These are phyloP conservation scores for Delphinella strobiligena DNA, from an alignment of 2,329 filamentous ascomycete species.

Conservation along the genomic window DNA sequence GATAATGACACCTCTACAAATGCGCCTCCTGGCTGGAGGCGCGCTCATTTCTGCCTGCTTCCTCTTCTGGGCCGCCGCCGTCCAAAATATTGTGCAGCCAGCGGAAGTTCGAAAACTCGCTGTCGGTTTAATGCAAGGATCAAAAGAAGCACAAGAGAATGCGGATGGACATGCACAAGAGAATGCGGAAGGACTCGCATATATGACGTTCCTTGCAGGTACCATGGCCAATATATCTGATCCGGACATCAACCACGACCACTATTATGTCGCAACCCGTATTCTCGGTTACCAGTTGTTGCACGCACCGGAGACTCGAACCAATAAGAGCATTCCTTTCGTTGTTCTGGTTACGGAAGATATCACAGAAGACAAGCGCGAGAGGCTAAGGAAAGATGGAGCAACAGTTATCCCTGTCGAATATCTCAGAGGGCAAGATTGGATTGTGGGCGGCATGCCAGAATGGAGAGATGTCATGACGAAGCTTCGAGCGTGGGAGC, in stretches of 20 bases:
- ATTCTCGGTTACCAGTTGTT: slow-evolving; percentile 19
- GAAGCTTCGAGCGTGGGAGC: slow-evolving; percentile 26
- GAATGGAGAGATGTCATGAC: slow-evolving; percentile 24
- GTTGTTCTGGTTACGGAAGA: slow-evolving; percentile 17
- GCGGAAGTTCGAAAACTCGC: not conserved
- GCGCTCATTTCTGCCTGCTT: not conserved
- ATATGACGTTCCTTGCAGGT: slow-evolving; percentile 16
- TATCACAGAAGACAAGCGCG: slow-evolving; percentile 13
- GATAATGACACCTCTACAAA: not conserved
- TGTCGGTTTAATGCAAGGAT: not conserved
- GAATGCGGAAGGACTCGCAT: slow-evolving; percentile 10
- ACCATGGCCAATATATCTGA: slow-evolving; percentile 8
- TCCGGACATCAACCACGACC: slow-evolving; percentile 11
- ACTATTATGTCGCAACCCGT: slow-evolving; percentile 18
- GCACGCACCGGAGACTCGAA: slow-evolving; percentile 15
- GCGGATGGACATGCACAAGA: slow-evolving; percentile 11
- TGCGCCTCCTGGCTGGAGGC: not conserved
- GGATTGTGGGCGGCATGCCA: slow-evolving; percentile 3
- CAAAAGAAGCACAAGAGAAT: not conserved
- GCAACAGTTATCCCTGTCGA: slow-evolving; percentile 15
- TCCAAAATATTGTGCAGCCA: not conserved
- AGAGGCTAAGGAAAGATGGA: slow-evolving; percentile 15
- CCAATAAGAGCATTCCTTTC: slow-evolving; percentile 14
- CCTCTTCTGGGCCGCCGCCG: not conserved
- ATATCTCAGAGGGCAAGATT: not conserved